Percentiles rank a stretch among this genome's conserved stretches.
Evolutionary conservation across 1,139 yeast genomes (phyloP).

Genomic region (Scheffersomyces segobiensis): DNA sequence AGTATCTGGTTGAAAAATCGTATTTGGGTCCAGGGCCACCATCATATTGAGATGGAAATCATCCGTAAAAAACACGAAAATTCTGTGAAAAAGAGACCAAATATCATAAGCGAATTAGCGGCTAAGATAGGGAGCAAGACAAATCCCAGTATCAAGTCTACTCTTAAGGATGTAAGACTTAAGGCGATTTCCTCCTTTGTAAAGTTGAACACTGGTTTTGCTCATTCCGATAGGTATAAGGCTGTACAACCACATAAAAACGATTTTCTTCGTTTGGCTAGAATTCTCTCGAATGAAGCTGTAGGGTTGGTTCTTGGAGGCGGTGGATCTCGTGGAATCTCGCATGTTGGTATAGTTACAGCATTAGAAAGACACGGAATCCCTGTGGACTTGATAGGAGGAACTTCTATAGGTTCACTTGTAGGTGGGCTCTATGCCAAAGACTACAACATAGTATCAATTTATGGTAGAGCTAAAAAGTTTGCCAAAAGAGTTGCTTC

Average conservation of each 20-base stretch:
- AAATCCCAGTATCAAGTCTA: slow-evolving; percentile 34
- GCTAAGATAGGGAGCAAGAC: slow-evolving; percentile 35
- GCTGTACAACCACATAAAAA: slow-evolving; percentile 63
- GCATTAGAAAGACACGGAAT: slow-evolving; percentile 93
- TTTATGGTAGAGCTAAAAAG: slow-evolving; percentile 85
- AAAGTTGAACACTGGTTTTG: slow-evolving; percentile 14
- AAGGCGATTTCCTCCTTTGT: slow-evolving; percentile 29
- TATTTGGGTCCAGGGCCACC: slow-evolving; percentile 91
- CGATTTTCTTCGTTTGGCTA: slow-evolving; percentile 86
- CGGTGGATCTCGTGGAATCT: slow-evolving; percentile 95
- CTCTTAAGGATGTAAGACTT: slow-evolving; percentile 34
- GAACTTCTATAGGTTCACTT: slow-evolving; percentile 94
- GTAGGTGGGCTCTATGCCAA: slow-evolving; percentile 94
- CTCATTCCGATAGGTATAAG: slow-evolving; percentile 6
- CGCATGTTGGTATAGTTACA: slow-evolving; percentile 89
- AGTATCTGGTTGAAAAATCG: slow-evolving; percentile 81
- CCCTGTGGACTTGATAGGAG: slow-evolving; percentile 92
- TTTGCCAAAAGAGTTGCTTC: slow-evolving; percentile 83
- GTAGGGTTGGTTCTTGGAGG: slow-evolving; percentile 95
- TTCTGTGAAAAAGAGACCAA: slow-evolving; percentile 16
- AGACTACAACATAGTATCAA: slow-evolving; percentile 87
- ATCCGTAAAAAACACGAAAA: slow-evolving; percentile 18
- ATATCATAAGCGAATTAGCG: slow-evolving; percentile 39
- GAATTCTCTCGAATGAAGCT: slow-evolving; percentile 88
- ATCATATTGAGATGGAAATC: slow-evolving; percentile 72